A percentile compares a stretch with the other conserved stretches of the same genome.
These are phyloP conservation scores for Vanilla planifolia DNA, from an alignment of 106 monocot species.

Conservation along the genomic window DNA sequence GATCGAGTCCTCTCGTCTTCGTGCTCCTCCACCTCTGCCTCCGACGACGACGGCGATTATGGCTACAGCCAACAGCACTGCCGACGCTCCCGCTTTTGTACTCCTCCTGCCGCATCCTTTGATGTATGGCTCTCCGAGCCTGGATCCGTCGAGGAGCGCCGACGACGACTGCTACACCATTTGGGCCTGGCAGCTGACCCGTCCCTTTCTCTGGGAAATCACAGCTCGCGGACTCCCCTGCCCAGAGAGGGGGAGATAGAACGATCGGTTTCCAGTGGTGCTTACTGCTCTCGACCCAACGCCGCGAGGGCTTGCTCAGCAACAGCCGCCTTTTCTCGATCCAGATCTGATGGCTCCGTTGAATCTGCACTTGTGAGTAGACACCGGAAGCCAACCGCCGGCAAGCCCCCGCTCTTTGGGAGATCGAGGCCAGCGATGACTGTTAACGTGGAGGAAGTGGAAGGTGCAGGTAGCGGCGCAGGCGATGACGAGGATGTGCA, in stretches of 20 bases:
- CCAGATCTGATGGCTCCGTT: slow-evolving; percentile 48
- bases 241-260: slow-evolving; percentile 19
- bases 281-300: slow-evolving; percentile 1
- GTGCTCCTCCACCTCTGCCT: slow-evolving; percentile 84
- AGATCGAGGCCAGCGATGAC: slow-evolving; percentile 4
- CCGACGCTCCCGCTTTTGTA: slow-evolving; percentile 9
- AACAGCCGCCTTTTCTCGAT: slow-evolving; percentile 18
- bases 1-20: slow-evolving; percentile 75
- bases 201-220: slow-evolving; percentile 19
- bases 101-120: slow-evolving; percentile 14
- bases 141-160: slow-evolving; percentile 55
- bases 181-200: slow-evolving; percentile 50
- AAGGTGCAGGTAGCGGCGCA: neutral
- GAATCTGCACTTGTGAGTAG: slow-evolving; percentile 23
- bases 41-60: slow-evolving; percentile 28
- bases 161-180: slow-evolving; percentile 41
- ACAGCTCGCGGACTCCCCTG: neutral
- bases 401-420: slow-evolving; percentile 8
- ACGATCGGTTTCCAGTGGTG: slow-evolving; percentile 32
- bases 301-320: neutral
- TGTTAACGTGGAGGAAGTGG: slow-evolving; percentile 3
- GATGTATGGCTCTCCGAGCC: slow-evolving; percentile 56
- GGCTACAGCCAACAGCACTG: slow-evolving; percentile 1
- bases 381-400: slow-evolving; percentile 1
- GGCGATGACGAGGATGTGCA: slow-evolving; percentile 6